Evolutionary conservation across 495 filamentous ascomycete species (phyloP).

Genomic region (Penicillium coprophilum): DNA sequence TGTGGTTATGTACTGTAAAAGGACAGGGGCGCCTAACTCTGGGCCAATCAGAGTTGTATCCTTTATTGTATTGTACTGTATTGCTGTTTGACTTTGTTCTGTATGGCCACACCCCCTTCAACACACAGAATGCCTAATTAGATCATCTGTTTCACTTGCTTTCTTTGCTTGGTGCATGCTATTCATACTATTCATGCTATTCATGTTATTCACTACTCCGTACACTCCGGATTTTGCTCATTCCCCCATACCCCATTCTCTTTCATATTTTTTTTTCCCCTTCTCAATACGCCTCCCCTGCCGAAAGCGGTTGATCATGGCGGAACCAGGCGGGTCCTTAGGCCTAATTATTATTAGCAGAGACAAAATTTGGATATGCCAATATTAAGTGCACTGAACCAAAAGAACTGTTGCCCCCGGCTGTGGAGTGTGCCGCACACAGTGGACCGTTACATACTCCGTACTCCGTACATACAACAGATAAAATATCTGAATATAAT

Average conservation of each 20-base stretch:
- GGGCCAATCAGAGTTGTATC: not conserved
- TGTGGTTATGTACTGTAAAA: constrained; percentile 8
- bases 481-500: too few relatives aligned
- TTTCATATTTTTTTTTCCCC: constrained; percentile 2
- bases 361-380: constrained; percentile 1
- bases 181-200: not conserved
- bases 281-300: constrained; percentile 25
- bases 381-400: constrained; percentile 15
- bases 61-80: not conserved
- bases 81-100: constrained; percentile 5
- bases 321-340: constrained; percentile 22
- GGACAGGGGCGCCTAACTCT: not conserved
- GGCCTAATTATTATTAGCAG: not conserved
- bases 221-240: too few relatives aligned
- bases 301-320: constrained; percentile 36
- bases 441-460: constrained; percentile 1
- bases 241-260: not conserved
- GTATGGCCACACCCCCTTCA: not conserved
- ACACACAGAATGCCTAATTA: not conserved
- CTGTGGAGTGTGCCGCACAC: constrained; percentile 17
- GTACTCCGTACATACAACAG: too few relatives aligned
- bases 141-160: not conserved
- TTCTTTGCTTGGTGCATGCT: not conserved
- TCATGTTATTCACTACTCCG: too few relatives aligned
- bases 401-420: constrained; percentile 22